Evolutionary conservation across 2,329 filamentous ascomycete species (phyloP).

Genomic region (Cladosporium cucumerinum): DNA sequence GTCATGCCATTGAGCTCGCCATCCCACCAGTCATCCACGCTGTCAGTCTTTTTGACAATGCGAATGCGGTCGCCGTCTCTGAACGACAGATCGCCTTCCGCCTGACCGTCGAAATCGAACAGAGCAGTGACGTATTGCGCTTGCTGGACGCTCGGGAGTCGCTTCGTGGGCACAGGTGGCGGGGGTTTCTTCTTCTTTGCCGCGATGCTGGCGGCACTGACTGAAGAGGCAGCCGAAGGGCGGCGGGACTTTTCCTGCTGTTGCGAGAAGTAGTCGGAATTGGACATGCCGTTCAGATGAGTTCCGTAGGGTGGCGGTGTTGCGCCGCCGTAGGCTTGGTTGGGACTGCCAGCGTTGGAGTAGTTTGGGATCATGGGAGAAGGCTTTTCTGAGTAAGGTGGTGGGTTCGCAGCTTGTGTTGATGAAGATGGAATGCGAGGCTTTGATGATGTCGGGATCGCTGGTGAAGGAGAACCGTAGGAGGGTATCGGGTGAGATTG

Average conservation of each 20-base stretch:
- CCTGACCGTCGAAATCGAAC: slow-evolving; percentile 71
- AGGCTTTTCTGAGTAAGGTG: slow-evolving; percentile 18
- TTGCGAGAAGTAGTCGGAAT: slow-evolving; percentile 32
- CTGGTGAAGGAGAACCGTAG: not conserved
- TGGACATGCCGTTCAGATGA: slow-evolving; percentile 25
- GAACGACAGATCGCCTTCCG: slow-evolving; percentile 68
- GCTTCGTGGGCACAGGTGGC: slow-evolving; percentile 66
- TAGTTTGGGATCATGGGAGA: slow-evolving; percentile 21
- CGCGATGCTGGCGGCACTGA: slow-evolving; percentile 27
- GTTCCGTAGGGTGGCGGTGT: slow-evolving; percentile 36
- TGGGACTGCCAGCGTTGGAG: slow-evolving; percentile 10
- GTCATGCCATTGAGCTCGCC: slow-evolving; percentile 67
- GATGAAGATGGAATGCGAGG: slow-evolving; percentile 25
- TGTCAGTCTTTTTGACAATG: slow-evolving; percentile 74
- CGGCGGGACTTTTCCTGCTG: slow-evolving; percentile 21
- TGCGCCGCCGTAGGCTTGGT: slow-evolving; percentile 23
- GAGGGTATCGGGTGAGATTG: slow-evolving; percentile 16
- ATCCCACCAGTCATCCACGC: slow-evolving; percentile 84
- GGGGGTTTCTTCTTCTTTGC: slow-evolving; percentile 74
- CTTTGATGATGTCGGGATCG: slow-evolving; percentile 24
- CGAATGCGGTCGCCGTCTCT: slow-evolving; percentile 73
- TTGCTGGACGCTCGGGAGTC: slow-evolving; percentile 47
- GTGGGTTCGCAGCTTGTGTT: slow-evolving; percentile 14
- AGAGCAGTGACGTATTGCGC: slow-evolving; percentile 56
- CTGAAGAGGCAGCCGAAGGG: slow-evolving; percentile 35